phyloP scores from a whole-genome alignment of 2,329 filamentous ascomycete species.

The Fusarium sp. region DNA sequence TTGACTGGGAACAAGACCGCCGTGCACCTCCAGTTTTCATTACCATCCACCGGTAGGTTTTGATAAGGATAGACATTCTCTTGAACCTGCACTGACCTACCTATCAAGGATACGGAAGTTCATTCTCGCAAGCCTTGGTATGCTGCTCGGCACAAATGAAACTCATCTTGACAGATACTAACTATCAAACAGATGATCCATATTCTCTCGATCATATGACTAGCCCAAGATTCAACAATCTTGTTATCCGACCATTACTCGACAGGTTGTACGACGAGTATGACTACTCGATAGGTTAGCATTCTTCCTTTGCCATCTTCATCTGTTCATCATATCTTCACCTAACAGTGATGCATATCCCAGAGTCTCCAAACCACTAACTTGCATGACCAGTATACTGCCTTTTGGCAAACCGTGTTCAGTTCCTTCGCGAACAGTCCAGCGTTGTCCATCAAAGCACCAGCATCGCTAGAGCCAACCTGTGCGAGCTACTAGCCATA shows the following conservation, averaged over 20 bases:
- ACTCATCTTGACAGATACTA: background rate
- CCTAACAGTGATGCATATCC: background rate
- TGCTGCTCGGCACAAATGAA: background rate
- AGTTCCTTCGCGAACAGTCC: background rate
- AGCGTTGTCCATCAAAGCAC: background rate
- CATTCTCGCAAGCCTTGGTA: background rate
- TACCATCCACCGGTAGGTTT: background rate
- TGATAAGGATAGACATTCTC: background rate
- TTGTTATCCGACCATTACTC: background rate
- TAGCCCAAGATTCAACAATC: background rate
- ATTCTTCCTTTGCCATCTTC: background rate
- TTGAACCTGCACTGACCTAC: background rate
- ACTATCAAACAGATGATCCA: background rate
- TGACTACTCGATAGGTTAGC: background rate
- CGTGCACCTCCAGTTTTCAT: background rate
- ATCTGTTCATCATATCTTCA: background rate
- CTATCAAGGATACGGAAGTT: background rate
- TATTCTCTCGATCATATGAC: background rate
- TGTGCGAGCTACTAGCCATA: background rate
- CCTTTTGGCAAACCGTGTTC: background rate
- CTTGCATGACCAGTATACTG: background rate
- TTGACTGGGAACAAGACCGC: background rate
- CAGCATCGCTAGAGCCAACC: background rate
- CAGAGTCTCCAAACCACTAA: background rate
- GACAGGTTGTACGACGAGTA: background rate